Conservation (phyloP, 805 yeast genomes). For the Maudiozyma bulderi region DNA sequence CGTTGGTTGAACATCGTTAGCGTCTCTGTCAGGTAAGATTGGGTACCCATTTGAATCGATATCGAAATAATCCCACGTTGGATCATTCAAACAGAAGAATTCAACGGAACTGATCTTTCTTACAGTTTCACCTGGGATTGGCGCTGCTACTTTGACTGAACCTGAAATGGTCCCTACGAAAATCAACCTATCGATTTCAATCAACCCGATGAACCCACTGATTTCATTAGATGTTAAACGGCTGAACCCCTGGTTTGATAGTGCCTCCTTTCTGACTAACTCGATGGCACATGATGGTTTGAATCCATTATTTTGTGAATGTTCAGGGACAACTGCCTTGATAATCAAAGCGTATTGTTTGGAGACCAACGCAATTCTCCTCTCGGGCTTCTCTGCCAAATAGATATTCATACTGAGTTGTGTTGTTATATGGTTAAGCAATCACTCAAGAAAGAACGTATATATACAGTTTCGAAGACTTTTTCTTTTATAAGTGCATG, state of each 20-base stretch:
- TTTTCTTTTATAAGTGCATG: neutral
- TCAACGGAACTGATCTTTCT: slow-evolving; percentile 79
- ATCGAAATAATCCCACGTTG: slow-evolving; percentile 73
- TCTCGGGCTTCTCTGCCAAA: slow-evolving; percentile 21
- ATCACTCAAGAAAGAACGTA: neutral
- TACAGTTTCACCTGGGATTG: slow-evolving; percentile 69
- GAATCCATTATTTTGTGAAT: slow-evolving; percentile 21
- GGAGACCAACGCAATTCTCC: slow-evolving; percentile 28
- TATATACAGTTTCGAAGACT: neutral
- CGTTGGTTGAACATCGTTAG: slow-evolving; percentile 15
- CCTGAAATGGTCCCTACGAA: slow-evolving; percentile 76
- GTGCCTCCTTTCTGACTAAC: slow-evolving; percentile 32
- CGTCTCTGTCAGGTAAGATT: slow-evolving; percentile 32
- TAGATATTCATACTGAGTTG: slow-evolving; percentile 16
- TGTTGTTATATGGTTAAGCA: neutral
- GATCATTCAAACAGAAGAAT: slow-evolving; percentile 62
- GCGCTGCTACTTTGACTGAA: slow-evolving; percentile 68
- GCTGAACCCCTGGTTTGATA: slow-evolving; percentile 33
- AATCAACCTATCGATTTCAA: slow-evolving; percentile 54
- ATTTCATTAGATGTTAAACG: slow-evolving; percentile 38
- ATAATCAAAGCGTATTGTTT: slow-evolving; percentile 38
- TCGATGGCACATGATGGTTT: slow-evolving; percentile 39
- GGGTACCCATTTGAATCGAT: slow-evolving; percentile 64
- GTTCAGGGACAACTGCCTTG: slow-evolving; percentile 28
- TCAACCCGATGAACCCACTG: slow-evolving; percentile 72